Evolutionary conservation across 2,329 filamentous ascomycete species (phyloP), one percentile per base, ranked within the genome.

Genomic region (Pseudogymnoascus sp.): DNA sequence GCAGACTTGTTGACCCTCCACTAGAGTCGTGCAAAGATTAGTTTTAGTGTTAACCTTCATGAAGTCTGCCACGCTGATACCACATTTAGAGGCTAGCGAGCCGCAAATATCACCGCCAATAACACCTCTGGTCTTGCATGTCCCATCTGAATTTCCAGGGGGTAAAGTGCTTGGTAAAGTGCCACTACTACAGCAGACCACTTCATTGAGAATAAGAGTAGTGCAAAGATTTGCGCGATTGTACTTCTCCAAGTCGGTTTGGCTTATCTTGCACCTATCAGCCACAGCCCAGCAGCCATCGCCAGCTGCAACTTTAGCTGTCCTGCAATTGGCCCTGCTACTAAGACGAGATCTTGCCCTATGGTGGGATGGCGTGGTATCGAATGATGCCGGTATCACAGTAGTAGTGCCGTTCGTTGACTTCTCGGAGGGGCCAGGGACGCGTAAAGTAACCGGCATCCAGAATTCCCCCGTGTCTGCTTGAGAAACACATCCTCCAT

Each of bases 251-350:
- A 80, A 76, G 48, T 80, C 71, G 8, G 67, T 60, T 1, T 67
- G 66, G 0, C 75, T 74, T 11, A 81, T 77, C 4, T 75, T 74
- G 62, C 79, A 81, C 43, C 70, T 70, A 5, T 67, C 61, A 0
- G 77, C 77, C 0, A 81, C 68, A 0, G 73, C 65, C 0, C 65
- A 70, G 51, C 79, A 81, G 51, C 71, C 68, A 62, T 80, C 77
- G 1, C 76, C 76, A 0, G 70, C 68, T 1, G 68, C 68, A 7
- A 79, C 76, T 43, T 77, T 69, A 13, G 71, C 68, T 19, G 68
- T 72, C 21, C 65, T 68, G 66, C 75, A 76, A 19, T 65, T 62
- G 14, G 36, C 36, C 36, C 36, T 37, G 36, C 36, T 11, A 11
- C 36, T 37, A 37, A 37, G 36, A 37, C 36, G 36, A 14, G 36